Conservation (phyloP, 1,139 yeast species). For the Magnusiomyces sp. region DNA sequence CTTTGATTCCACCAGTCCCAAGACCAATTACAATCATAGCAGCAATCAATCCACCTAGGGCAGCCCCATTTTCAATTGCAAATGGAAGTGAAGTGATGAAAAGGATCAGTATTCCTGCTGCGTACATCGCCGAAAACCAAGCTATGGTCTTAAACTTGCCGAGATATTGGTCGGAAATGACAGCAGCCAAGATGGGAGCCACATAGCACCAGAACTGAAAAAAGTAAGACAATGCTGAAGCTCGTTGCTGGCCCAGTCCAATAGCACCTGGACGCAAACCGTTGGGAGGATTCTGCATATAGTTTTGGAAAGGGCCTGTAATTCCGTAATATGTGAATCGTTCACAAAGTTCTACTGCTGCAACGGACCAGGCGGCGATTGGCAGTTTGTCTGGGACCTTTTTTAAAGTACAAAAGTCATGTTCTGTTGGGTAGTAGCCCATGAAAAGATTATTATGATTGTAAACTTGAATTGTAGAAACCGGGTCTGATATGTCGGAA, state of each 20-base stretch:
- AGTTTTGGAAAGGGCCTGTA: constrained; percentile 68
- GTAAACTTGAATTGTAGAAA: no score
- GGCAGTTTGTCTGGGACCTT: constrained; percentile 38
- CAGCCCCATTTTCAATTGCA: constrained; percentile 41
- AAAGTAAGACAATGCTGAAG: no score
- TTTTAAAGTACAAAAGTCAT: constrained; percentile 41
- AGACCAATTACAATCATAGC: constrained; percentile 58
- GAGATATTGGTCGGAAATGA: constrained; percentile 63
- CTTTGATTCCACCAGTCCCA: no score
- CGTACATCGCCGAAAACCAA: constrained; percentile 51
- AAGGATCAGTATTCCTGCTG: constrained; percentile 52
- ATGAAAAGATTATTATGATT: constrained; percentile 9
- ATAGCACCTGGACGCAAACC: constrained; percentile 49
- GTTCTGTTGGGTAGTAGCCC: constrained; percentile 34
- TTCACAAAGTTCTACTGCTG: constrained; percentile 72
- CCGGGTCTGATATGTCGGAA: no score
- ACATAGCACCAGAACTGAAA: constrained; percentile 79
- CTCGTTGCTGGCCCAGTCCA: constrained; percentile 52
- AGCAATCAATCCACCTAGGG: constrained; percentile 45
- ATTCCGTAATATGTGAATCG: constrained; percentile 77
- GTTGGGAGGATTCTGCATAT: constrained; percentile 45
- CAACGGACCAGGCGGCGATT: constrained; percentile 57
- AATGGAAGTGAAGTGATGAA: constrained; percentile 66
- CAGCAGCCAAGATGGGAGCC: constrained; percentile 73
- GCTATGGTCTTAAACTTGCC: constrained; percentile 68